Conservation (phyloP, 2,329 filamentous ascomycete genomes). For the Fusarium marasasianum region DNA sequence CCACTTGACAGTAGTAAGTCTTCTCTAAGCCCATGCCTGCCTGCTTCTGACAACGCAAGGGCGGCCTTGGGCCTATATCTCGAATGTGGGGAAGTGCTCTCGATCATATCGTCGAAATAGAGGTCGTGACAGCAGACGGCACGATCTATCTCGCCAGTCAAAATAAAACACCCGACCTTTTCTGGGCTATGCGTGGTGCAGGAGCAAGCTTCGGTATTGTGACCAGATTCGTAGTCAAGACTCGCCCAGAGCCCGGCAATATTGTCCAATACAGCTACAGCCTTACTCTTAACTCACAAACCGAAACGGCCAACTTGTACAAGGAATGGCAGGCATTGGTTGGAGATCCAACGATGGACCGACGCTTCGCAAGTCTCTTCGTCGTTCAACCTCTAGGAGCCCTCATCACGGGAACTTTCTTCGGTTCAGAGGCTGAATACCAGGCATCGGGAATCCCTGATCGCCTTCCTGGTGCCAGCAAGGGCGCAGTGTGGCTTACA, state of each 20-base stretch:
- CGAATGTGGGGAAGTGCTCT: constrained; percentile 67
- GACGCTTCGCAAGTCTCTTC: constrained; percentile 67
- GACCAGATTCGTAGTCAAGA: constrained; percentile 65
- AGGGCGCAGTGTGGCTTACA: constrained; percentile 58
- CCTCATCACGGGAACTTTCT: constrained; percentile 69
- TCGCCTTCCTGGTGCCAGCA: constrained; percentile 54
- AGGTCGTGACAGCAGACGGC: constrained; percentile 66
- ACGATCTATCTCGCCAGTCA: constrained; percentile 58
- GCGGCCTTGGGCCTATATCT: constrained; percentile 66
- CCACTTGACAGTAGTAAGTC: constrained; percentile 63
- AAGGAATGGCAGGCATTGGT: constrained; percentile 67
- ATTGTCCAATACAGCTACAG: constrained; percentile 68
- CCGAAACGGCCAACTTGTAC: constrained; percentile 60
- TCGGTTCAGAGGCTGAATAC: constrained; percentile 67
- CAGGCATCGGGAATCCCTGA: constrained; percentile 58
- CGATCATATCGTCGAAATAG: constrained; percentile 59
- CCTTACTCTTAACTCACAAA: constrained; percentile 58
- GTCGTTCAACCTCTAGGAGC: constrained; percentile 63
- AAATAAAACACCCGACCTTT: constrained; percentile 61
- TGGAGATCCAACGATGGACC: constrained; percentile 62
- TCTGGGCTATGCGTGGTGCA: constrained; percentile 66
- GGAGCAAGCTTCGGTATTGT: constrained; percentile 66
- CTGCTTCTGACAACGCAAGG: constrained; percentile 47
- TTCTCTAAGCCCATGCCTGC: no score
- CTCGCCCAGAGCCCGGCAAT: constrained; percentile 63